These are phyloP conservation scores for Fusarium falciforme DNA, from an alignment of 2,329 filamentous ascomycete species.

Conservation along the genomic window DNA sequence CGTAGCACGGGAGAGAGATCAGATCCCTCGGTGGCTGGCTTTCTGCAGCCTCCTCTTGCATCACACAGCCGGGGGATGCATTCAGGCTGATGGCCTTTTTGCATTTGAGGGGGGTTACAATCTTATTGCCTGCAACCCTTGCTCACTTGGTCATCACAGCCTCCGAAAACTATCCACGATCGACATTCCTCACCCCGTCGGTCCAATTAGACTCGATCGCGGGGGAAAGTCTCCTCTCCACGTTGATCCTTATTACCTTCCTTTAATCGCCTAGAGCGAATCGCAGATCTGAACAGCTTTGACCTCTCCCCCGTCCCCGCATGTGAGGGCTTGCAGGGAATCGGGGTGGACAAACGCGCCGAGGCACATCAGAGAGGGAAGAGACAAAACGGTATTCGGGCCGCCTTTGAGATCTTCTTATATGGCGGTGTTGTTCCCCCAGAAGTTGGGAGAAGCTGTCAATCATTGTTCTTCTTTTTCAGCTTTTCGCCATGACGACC, in stretches of 20 bases:
- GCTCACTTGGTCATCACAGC: slow-evolving; percentile 20
- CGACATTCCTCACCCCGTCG: slow-evolving; percentile 11
- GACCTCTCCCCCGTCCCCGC: slow-evolving; percentile 16
- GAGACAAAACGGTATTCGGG: neutral
- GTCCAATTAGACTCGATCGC: slow-evolving; percentile 27
- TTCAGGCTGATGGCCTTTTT: neutral
- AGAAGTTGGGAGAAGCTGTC: neutral
- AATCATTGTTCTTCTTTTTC: neutral
- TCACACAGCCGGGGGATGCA: neutral
- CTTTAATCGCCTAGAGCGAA: slow-evolving; percentile 27
- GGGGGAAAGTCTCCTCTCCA: slow-evolving; percentile 26
- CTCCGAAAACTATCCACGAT: slow-evolving; percentile 16
- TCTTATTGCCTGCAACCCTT: neutral
- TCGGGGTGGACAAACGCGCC: neutral
- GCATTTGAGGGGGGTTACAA: neutral
- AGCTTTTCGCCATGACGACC: slow-evolving; percentile 21
- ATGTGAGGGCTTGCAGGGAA: slow-evolving; percentile 13
- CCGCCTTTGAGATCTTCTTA: neutral
- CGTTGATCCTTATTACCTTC: slow-evolving; percentile 23
- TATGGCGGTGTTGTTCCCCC: neutral
- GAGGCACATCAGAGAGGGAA: neutral
- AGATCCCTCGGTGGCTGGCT: neutral
- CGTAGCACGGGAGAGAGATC: neutral
- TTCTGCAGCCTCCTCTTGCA: neutral
- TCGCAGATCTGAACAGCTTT: slow-evolving; percentile 21